phyloP scores from a whole-genome alignment of 495 filamentous ascomycete species.

The Hypoxylon subgilvum region DNA sequence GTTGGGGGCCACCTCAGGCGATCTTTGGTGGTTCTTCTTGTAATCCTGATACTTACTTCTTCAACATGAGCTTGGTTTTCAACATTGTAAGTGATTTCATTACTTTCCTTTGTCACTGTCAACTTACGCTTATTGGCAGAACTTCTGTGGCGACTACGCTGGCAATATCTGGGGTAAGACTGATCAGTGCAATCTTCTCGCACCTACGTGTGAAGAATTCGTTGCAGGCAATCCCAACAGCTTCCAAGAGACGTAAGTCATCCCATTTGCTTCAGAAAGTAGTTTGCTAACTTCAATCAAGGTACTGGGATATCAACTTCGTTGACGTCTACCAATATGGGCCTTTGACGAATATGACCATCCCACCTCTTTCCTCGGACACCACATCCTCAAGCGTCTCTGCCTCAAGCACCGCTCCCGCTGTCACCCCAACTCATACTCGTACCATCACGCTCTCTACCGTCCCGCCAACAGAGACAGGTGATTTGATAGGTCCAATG shows the following conservation, averaged over 20 bases:
- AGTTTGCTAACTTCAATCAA: neutral
- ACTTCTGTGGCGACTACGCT: constrained; percentile 90
- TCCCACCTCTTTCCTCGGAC: constrained; percentile 9
- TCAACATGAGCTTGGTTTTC: constrained; percentile 41
- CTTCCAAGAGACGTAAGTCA: constrained; percentile 57
- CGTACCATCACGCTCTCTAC: constrained; percentile 35
- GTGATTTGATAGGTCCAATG: neutral
- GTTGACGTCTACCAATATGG: constrained; percentile 64
- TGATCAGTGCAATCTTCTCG: constrained; percentile 48
- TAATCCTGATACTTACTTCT: constrained; percentile 34
- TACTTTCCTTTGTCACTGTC: neutral
- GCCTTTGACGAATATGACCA: constrained; percentile 12
- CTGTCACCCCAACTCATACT: constrained; percentile 24
- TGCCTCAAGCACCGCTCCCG: neutral
- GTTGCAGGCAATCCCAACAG: constrained; percentile 66
- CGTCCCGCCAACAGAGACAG: constrained; percentile 19
- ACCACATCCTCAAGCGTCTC: neutral
- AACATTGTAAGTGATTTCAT: constrained; percentile 26
- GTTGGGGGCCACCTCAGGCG: constrained; percentile 65
- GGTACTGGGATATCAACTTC: constrained; percentile 74
- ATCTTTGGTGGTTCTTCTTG: constrained; percentile 38
- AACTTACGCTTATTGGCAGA: constrained; percentile 24
- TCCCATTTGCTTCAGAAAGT: neutral
- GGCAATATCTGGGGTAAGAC: constrained; percentile 63
- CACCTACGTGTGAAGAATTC: constrained; percentile 64